Percentiles rank a stretch among this genome's conserved stretches.
Conservation (phyloP, 78 protist species). For the Pigoraptor vietnamica region DNA sequence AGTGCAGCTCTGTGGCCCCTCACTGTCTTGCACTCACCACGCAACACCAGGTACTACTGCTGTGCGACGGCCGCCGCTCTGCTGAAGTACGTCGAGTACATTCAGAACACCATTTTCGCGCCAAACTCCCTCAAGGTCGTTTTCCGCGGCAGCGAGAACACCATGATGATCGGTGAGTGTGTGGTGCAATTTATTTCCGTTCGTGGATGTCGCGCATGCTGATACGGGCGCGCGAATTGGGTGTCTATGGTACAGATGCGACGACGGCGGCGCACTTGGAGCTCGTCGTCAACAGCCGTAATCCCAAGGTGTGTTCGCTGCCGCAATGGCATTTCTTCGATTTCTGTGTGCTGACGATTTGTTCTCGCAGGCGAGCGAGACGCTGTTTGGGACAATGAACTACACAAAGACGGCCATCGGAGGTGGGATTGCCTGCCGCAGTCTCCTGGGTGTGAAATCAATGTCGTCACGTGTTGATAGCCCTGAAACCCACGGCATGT, state of each 20-base stretch:
- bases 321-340: too few species aligned
- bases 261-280: neutral
- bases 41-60: neutral
- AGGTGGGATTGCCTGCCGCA: too few species aligned
- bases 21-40: too few species aligned
- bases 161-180: neutral
- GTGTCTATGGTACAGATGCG: neutral
- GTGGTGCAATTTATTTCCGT: neutral
- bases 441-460: too few species aligned
- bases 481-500: too few species aligned
- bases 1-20: too few species aligned
- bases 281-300: neutral
- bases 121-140: neutral
- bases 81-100: slow-evolving; percentile 1
- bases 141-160: neutral
- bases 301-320: neutral
- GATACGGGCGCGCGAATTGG: neutral
- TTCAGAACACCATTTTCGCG: neutral
- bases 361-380: neutral
- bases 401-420: neutral
- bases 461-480: too few species aligned
- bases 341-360: neutral
- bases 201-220: neutral
- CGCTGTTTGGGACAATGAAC: neutral
- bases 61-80: neutral